Evolutionary conservation across 192 early-diverging fungal species (phyloP).

Genomic region (Coemansia pectinata): DNA sequence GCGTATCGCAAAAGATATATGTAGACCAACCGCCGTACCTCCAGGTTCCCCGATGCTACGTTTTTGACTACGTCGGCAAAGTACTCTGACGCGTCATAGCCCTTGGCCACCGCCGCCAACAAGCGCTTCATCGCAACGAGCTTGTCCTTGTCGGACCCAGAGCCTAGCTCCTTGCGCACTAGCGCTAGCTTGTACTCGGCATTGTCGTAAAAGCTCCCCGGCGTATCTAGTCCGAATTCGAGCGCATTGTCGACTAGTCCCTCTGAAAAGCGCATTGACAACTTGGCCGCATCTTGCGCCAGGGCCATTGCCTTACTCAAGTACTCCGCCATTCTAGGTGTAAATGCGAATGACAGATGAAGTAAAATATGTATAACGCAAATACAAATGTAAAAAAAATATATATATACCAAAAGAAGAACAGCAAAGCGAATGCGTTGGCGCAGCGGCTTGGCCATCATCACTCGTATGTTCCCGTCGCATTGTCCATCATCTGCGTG

Average conservation of each 20-base stretch:
- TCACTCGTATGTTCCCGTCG: not conserved
- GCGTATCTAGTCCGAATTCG: constrained; percentile 77
- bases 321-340: constrained; percentile 59
- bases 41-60: constrained; percentile 86
- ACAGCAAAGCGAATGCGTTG: too few species aligned
- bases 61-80: constrained; percentile 97
- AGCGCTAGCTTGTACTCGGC: constrained; percentile 82
- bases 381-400: not conserved
- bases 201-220: constrained; percentile 86
- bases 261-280: constrained; percentile 76
- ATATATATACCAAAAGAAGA: not conserved
- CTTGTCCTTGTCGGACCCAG: constrained; percentile 88
- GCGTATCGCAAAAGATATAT: constrained; percentile 95
- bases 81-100: constrained; percentile 85
- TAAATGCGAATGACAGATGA: not conserved
- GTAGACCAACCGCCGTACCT: constrained; percentile 93
- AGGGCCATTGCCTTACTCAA: constrained; percentile 66
- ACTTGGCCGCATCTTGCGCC: constrained; percentile 77
- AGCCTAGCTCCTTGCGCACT: constrained; percentile 73
- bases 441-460: not conserved
- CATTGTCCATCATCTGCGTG: constrained; percentile 11
- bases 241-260: constrained; percentile 88
- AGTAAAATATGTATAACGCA: not conserved
- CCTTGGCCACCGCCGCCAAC: constrained; percentile 90
- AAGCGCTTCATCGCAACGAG: constrained; percentile 89